Evolutionary conservation across 1,284 basidiomycete species (phyloP), one percentile per base, ranked within the genome.

Genomic region (Schizopora paradoxa): DNA sequence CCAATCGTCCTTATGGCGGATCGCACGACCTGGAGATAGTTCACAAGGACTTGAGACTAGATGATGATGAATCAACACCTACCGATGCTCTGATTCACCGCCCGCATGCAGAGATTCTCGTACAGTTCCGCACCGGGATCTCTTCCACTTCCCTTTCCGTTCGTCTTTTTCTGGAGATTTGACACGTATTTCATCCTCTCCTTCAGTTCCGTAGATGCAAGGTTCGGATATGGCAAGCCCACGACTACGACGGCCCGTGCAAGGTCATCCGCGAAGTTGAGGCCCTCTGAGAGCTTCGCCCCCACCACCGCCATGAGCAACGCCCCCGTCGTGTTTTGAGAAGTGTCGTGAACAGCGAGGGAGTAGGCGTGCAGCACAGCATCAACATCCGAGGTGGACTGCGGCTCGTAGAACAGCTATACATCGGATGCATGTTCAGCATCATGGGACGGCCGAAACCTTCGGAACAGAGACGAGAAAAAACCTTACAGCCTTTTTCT

Each of bases 51-150:
- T 29, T 41, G 14, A 47, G 13, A 11, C 19, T 21, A 14, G 16
- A n/a, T 27, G n/a, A 54, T 6, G 39, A n/a, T 35, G 29, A 18
- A 44, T 34, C 37, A n/a, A 22, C 3, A 59, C 79, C 45, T 51
- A 85, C 93, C 94, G 51, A 99, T 97, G 46, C 89, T 92, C 63
- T 99, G 95, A 66, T 99, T 99, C 33, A 98, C 93, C 0, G 93
- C 79, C 54, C 91, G 90, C 91, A 97, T 96, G 59, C 92, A 96
- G 71, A 93, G 77, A 61, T 94, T 94, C 67, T 88, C 84, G 63
- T 95, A 95, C 37, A 95, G 67, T 63, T 92, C 87, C 21, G 78
- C 77, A 2, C 82, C 87, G 3, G 92, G 88, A 55, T 91, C 81
- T 53, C 78, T 80, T 46, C 72, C 66, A 6, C 14, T 21, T 76